Base-by-base conservation (phyloP, 768 basidiomycete species). In the Galerina marginata region DNA sequence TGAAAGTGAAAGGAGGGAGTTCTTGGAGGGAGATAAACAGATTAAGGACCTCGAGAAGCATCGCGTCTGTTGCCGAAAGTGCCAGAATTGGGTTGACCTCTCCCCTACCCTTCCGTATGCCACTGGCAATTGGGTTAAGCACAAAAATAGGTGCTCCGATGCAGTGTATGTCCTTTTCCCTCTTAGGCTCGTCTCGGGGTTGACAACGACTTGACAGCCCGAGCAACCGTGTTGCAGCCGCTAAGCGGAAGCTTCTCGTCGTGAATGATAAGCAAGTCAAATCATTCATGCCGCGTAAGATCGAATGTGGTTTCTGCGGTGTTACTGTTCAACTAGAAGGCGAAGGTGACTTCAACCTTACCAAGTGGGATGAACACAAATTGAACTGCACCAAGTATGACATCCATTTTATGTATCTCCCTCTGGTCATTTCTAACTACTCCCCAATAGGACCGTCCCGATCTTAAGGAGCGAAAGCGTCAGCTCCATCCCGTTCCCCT, bases 341-440 rank as follows among this genome's bases (percentile, higher is more conserved):
- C 3, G 80, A 81, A 29, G 74, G 75, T n/a, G 85, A 89, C 20
- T 91, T 86, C 62, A 83, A 86, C 61, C 70, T 89, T 49, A 75
- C 79, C 12, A 80, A 72, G 51, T 92, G 90, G 90, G 78, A 82
- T 45, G 80, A 79, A 43, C 90, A 92, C 67, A 91, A 90, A 70
- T 59, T 65, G 9, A 69, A 61, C 9, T 90, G 89, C 72, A 69
- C 73, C 51, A 68, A 68, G 72, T 72, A 47, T 54, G 67, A 52
- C 33, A 33, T 16, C n/a, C 29, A 42, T 45, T 42, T 49, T 29
- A 47, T 47, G 46, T 48, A 60, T 60, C 15, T 20, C 59, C 54
- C 52, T 37, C 39, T 49, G 23, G 40, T 59, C 48, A 43, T 53
- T 43, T 37, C 37, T 45, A 26, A 45, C 44, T 49, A 15, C 15